Percentiles rank a stretch among this genome's conserved stretches.
phyloP scores from a whole-genome alignment of 2,329 filamentous ascomycete species.

The Dactylella cylindrospora region DNA sequence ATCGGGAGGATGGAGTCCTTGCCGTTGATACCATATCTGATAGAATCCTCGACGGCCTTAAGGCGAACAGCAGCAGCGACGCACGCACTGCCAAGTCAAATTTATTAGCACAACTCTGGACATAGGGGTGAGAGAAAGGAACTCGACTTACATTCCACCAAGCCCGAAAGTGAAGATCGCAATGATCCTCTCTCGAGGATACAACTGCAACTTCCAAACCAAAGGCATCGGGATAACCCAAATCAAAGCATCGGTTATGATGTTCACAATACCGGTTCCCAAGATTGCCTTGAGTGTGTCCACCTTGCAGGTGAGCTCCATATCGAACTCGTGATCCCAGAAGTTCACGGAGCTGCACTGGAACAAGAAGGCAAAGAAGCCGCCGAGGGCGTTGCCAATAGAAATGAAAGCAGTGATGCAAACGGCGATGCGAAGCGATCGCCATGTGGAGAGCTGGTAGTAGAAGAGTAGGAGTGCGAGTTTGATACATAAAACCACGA shows the following conservation, averaged over 20 bases:
- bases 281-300: conserved; percentile 22
- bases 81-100: conserved; percentile 7
- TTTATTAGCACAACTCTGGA: not conserved
- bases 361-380: conserved; percentile 25
- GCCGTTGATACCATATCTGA: conserved; percentile 16
- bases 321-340: conserved; percentile 24
- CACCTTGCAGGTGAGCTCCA: conserved; percentile 15
- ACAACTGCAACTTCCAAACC: conserved; percentile 27
- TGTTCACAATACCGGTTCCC: conserved; percentile 24
- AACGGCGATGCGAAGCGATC: conserved; percentile 13
- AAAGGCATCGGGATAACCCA: conserved; percentile 38
- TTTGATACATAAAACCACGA: conserved; percentile 20
- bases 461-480: conserved; percentile 22
- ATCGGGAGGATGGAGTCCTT: conserved; percentile 33
- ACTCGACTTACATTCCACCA: conserved; percentile 24
- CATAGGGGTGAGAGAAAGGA: no score
- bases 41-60: conserved; percentile 23
- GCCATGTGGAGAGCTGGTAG: conserved; percentile 27
- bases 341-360: conserved; percentile 21
- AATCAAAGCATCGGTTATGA: conserved; percentile 26
- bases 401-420: conserved; percentile 18
- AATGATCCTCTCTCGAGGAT: conserved; percentile 22
- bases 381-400: conserved; percentile 12
- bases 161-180: conserved; percentile 25
- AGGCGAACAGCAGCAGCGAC: conserved; percentile 19